Conservation (phyloP, 768 basidiomycete genomes). For the Leucosporidium scottii region DNA sequence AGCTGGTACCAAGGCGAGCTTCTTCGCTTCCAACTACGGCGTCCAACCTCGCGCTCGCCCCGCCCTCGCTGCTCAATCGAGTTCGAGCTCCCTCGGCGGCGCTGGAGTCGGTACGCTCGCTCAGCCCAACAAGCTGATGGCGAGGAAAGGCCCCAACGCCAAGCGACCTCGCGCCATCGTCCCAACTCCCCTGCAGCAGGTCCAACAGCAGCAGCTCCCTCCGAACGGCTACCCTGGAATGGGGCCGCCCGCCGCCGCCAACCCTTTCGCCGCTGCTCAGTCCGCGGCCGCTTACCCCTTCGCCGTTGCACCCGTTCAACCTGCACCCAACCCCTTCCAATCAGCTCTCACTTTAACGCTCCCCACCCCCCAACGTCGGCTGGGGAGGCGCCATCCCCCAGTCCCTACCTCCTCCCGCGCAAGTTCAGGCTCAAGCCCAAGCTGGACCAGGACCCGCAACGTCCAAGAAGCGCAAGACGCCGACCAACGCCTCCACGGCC, state of each 20-base stretch:
- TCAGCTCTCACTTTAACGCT: not conserved
- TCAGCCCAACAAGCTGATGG: constrained; percentile 28
- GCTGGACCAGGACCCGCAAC: not conserved
- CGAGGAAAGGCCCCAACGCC: constrained; percentile 28
- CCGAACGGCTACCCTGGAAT: not conserved
- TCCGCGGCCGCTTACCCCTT: too few species aligned
- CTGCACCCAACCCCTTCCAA: too few species aligned
- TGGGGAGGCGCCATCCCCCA: not conserved
- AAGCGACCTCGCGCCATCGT: constrained; percentile 19
- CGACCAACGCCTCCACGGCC: not conserved
- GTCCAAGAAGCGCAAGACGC: constrained; percentile 16
- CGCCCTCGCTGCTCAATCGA: constrained; percentile 5
- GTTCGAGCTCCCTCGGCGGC: not conserved
- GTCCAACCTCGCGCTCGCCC: constrained; percentile 19
- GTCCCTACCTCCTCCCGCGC: not conserved
- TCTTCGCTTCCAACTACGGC: constrained; percentile 18
- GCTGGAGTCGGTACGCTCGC: not conserved
- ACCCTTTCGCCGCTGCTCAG: too few species aligned
- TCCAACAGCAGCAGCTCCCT: constrained; percentile 1
- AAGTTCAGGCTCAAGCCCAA: too few species aligned
- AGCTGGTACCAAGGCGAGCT: constrained; percentile 55
- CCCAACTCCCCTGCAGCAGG: not conserved
- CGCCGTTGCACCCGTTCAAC: too few species aligned
- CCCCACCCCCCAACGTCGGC: not conserved
- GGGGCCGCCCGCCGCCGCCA: too few species aligned